Evolutionary conservation across 2,329 filamentous ascomycete genomes (phyloP), one percentile per base, ranked within the genome.

Genomic region (Exutisphaerella laricina): DNA sequence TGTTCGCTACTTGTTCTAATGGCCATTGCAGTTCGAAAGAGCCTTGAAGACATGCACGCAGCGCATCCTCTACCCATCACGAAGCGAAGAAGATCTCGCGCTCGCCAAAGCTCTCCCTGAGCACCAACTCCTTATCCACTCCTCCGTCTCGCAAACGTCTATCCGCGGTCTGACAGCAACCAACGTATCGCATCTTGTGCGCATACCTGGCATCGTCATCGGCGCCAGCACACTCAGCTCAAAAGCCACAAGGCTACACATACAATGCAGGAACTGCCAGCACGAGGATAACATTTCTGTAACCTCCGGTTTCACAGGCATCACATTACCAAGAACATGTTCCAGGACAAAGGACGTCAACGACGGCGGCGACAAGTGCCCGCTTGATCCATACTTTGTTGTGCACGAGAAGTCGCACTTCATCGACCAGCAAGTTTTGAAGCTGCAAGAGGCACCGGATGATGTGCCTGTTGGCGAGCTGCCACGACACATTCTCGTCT

Each of bases 381-480:
- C 90, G 0, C 70, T 98, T 48, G 92, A 98, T 58, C 92, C 92
- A 12, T 98, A 96, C 68, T 94, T 92, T 58, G 88, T 98, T 44
- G 77, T 92, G 45, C 92, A 98, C 62, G 92, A 98, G 66, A 88
- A 85, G 64, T 95, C 86, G 26, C 80, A 82, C 51, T 98, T 98
- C 62, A 89, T 97, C 58, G 92, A 98, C 60, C 92, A 98, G 66
- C 92, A 98, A 66, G 87, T 98, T 47, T 84, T 98, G 63, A 98
- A 98, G 66, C 79, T 98, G 13, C 92, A 98, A 63, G 92, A 98
- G 67, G 92, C 90, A 0, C 92, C 92, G 1, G 92, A 98, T 60
- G 88, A 97, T 66, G 92, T 98, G 0, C 92, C 92, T 0, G 92
- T 98, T 1, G 92, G 92, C 70, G 92, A 98, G 67, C 71, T 98